Conservation (phyloP, 345 rosid genomes). For the Eucalyptus curtisii region DNA sequence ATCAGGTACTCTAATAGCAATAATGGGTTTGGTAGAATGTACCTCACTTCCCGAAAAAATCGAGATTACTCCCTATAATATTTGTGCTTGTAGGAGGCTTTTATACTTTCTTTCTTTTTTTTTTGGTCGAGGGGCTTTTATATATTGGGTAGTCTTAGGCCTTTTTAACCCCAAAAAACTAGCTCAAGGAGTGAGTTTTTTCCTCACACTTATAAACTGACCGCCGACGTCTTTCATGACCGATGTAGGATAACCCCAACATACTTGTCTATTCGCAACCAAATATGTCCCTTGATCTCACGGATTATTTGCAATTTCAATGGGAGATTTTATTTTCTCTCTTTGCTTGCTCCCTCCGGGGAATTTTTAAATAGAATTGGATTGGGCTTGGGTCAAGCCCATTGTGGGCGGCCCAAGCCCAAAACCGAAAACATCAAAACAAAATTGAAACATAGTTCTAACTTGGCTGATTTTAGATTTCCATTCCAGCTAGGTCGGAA, state of each 20-base stretch:
- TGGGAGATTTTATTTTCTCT: not conserved
- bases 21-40: not conserved
- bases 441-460: not conserved
- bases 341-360: not conserved
- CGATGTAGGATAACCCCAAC: not conserved
- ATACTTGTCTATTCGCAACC: not conserved
- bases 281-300: not conserved
- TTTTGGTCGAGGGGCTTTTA: too few species aligned
- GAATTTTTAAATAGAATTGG: not conserved
- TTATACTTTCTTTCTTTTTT: fast-evolving
- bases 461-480: not conserved
- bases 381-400: not conserved
- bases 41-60: not conserved
- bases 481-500: not conserved
- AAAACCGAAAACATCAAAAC: not conserved
- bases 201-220: fast-evolving
- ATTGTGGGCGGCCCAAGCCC: not conserved
- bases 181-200: not conserved
- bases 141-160: not conserved
- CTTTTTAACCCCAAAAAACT: not conserved
- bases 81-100: not conserved
- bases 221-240: fast-evolving
- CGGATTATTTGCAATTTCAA: not conserved
- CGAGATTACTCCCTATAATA: not conserved
- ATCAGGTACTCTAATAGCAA: not conserved